Evolutionary conservation across 1,139 yeast species (phyloP).

Genomic region (Schwanniomyces etchellsii): DNA sequence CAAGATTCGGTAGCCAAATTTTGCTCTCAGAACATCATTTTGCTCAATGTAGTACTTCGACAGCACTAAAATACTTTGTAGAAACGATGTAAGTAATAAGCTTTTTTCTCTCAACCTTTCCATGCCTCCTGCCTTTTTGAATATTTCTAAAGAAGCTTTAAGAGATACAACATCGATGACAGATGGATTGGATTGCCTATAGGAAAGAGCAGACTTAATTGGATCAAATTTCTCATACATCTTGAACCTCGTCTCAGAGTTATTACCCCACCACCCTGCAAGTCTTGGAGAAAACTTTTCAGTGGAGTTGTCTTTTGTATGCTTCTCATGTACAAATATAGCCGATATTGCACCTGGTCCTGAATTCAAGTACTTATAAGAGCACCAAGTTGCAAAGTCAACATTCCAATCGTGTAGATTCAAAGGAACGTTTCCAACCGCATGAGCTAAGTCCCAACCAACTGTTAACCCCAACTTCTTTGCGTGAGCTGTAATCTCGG

Average conservation of each 20-base stretch:
- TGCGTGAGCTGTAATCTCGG: constrained; percentile 56
- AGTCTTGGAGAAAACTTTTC: constrained; percentile 52
- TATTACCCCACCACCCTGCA: constrained; percentile 99
- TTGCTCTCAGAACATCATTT: constrained; percentile 11
- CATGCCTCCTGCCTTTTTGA: constrained; percentile 62
- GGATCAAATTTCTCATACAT: constrained; percentile 82
- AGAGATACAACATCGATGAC: constrained; percentile 77
- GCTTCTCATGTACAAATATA: constrained; percentile 59
- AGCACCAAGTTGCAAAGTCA: constrained; percentile 94
- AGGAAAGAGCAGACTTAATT: constrained; percentile 76
- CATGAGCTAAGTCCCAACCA: constrained; percentile 97
- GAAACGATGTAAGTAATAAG: constrained; percentile 48
- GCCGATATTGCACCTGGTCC: constrained; percentile 96
- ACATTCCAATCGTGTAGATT: constrained; percentile 80
- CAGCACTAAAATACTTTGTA: constrained; percentile 40
- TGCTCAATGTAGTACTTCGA: constrained; percentile 40
- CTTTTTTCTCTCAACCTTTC: constrained; percentile 51
- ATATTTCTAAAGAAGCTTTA: constrained; percentile 58
- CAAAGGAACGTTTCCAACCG: constrained; percentile 80
- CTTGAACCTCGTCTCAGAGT: constrained; percentile 59
- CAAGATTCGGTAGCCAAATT: constrained; percentile 57
- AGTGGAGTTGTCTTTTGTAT: constrained; percentile 29
- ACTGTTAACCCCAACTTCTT: constrained; percentile 47
- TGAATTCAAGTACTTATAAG: constrained; percentile 82
- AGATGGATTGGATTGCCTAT: constrained; percentile 88